Evolutionary conservation across 2,329 filamentous ascomycete genomes (phyloP).

Genomic region (Celoporthe dispersa): DNA sequence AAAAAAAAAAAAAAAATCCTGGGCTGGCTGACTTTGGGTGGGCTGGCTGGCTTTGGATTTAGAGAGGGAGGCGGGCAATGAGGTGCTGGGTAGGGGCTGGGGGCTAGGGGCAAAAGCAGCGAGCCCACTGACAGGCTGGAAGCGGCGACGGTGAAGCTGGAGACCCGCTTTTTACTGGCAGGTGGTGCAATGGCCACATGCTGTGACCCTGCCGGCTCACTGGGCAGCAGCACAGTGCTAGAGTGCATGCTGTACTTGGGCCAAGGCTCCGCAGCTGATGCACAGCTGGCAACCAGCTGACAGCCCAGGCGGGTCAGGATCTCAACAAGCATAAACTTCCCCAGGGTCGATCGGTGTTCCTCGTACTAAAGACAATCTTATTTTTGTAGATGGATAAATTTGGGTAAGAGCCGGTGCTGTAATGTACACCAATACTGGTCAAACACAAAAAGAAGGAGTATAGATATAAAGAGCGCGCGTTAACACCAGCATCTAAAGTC

Average conservation of each 20-base stretch:
- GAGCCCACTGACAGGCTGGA: not conserved
- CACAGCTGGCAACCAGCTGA: conserved; percentile 2
- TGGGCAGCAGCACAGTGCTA: too few relatives aligned
- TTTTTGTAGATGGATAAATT: not conserved
- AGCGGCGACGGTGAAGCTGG: conserved; percentile 5
- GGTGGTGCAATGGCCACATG: not conserved
- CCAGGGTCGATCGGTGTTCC: not conserved
- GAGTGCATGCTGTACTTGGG: too few relatives aligned
- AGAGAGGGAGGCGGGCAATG: conserved; percentile 10
- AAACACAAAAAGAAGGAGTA: not conserved
- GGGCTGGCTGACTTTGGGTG: conserved; percentile 10
- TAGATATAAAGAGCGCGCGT: not conserved
- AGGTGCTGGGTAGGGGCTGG: not conserved
- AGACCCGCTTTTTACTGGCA: not conserved
- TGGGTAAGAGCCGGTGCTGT: not conserved
- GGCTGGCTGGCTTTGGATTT: not conserved
- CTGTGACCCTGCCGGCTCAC: not conserved
- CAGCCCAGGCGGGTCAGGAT: not conserved
- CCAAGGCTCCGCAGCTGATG: too few relatives aligned
- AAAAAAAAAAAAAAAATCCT: conserved; percentile 26
- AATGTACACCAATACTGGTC: conserved; percentile 13
- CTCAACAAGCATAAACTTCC: not conserved
- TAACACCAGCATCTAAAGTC: not conserved
- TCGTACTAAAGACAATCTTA: not conserved
- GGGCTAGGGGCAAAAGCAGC: conserved; percentile 2